A percentile compares a stretch with the other conserved stretches of the same genome.
Conservation (phyloP, 1,284 basidiomycete species). For the Tilletia setariae region DNA sequence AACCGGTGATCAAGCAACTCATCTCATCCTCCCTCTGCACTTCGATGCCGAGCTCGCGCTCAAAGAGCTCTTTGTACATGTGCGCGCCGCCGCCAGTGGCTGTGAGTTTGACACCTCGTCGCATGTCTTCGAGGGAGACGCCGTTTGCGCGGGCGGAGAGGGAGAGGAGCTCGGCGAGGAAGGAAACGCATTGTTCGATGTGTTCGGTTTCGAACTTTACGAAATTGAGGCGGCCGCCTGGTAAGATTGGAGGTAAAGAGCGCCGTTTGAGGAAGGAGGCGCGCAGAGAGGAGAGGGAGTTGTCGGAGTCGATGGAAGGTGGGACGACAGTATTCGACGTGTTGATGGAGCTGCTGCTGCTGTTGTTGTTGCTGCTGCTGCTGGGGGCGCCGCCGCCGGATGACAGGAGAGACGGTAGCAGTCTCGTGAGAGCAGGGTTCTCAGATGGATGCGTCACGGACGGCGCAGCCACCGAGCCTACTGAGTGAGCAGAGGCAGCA, state of each 20-base stretch:
- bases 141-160: constrained; percentile 82
- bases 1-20: constrained; percentile 94
- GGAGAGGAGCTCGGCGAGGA: constrained; percentile 82
- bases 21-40: constrained; percentile 91
- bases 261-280: constrained; percentile 42
- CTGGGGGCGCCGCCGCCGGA: background rate
- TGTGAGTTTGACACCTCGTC: constrained; percentile 89
- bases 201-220: constrained; percentile 92
- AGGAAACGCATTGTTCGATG: constrained; percentile 75
- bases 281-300: constrained; percentile 27
- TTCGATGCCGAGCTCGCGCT: constrained; percentile 73
- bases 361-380: background rate
- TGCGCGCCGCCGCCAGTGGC: constrained; percentile 97
- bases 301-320: background rate
- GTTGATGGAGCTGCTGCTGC: background rate
- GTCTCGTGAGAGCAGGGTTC: too few relatives aligned
- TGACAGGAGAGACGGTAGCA: background rate
- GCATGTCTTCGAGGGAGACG: constrained; percentile 87
- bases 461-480: too few relatives aligned
- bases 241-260: constrained; percentile 44
- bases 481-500: too few relatives aligned
- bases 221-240: constrained; percentile 96
- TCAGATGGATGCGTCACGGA: too few relatives aligned
- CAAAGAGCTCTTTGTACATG: constrained; percentile 82
- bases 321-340: too few relatives aligned